Evolutionary conservation across 2,329 filamentous ascomycete genomes (phyloP).

Genomic region (Cladophialophora carrionii): DNA sequence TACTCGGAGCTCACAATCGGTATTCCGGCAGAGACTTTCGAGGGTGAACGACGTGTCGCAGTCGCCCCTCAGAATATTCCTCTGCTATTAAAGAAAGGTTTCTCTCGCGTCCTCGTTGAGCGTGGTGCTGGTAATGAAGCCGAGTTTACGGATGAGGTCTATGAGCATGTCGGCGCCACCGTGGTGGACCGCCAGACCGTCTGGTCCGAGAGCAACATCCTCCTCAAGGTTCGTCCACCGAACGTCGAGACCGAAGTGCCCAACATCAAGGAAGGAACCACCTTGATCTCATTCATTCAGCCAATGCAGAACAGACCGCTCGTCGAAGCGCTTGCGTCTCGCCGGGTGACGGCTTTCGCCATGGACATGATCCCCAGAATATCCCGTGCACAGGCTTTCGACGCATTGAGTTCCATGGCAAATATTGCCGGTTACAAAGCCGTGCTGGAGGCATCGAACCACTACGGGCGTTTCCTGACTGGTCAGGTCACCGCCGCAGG

Average conservation of each 20-base stretch:
- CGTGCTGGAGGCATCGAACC: conserved; percentile 84
- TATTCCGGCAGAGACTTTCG: conserved; percentile 76
- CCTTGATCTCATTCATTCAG: conserved; percentile 81
- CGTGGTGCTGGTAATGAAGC: conserved; percentile 76
- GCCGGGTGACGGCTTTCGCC: conserved; percentile 76
- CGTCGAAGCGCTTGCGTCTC: conserved; percentile 71
- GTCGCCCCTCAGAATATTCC: conserved; percentile 82
- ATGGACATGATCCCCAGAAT: conserved; percentile 95
- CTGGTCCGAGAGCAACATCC: conserved; percentile 74
- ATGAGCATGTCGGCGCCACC: conserved; percentile 75
- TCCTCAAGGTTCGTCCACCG: conserved; percentile 82
- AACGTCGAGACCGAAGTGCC: conserved; percentile 69
- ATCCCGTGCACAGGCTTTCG: conserved; percentile 84
- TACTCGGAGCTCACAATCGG: conserved; percentile 76
- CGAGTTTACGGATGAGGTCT: conserved; percentile 76
- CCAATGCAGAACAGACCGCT: conserved; percentile 77
- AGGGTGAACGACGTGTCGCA: conserved; percentile 79
- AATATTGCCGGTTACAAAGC: conserved; percentile 95
- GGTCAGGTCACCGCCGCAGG: conserved; percentile 89
- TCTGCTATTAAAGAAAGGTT: conserved; percentile 83
- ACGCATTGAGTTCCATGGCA: conserved; percentile 86
- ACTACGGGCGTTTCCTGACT: conserved; percentile 84
- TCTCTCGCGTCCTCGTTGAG: conserved; percentile 75
- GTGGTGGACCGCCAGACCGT: conserved; percentile 70
- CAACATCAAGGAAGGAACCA: conserved; percentile 68